Percentiles rank a stretch among this genome's conserved stretches.
Conservation (phyloP, 768 basidiomycete genomes). For the Holtermanniella nyarrowii region DNA sequence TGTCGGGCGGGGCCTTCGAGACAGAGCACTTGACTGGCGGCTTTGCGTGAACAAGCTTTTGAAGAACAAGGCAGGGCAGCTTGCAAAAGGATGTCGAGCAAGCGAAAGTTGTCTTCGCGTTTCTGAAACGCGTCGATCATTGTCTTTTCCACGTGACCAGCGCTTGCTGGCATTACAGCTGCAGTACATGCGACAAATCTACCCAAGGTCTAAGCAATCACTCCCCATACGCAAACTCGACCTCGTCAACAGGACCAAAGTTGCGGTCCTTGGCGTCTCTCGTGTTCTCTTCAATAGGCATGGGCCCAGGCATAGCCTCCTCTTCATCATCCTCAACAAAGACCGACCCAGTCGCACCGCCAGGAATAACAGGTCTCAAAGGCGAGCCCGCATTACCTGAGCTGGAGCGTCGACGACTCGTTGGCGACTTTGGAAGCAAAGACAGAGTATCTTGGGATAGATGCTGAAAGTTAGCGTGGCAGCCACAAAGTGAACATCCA, state of each 20-base stretch:
- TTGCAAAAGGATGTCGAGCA: too few species aligned
- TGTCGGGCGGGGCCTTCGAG: too few species aligned
- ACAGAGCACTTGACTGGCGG: too few species aligned
- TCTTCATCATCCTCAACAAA: constrained; percentile 59
- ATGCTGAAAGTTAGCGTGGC: constrained; percentile 50
- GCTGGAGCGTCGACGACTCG: constrained; percentile 63
- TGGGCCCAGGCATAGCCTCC: constrained; percentile 56
- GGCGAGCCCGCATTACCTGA: constrained; percentile 54
- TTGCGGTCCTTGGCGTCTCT: constrained; percentile 30
- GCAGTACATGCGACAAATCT: too few species aligned
- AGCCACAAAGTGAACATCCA: not conserved
- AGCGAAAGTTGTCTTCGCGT: too few species aligned
- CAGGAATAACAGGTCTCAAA: constrained; percentile 69
- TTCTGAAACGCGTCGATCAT: too few species aligned
- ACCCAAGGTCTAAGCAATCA: constrained; percentile 9
- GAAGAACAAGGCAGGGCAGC: too few species aligned
- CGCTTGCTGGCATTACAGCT: too few species aligned
- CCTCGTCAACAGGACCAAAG: constrained; percentile 40
- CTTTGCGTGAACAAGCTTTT: too few species aligned
- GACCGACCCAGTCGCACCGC: constrained; percentile 58
- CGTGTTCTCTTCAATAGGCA: constrained; percentile 46
- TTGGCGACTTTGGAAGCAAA: constrained; percentile 81
- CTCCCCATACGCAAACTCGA: constrained; percentile 40
- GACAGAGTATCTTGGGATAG: constrained; percentile 95
- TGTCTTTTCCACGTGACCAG: too few species aligned